Percentiles rank a stretch among this genome's conserved stretches.
Evolutionary conservation across 768 basidiomycete genomes (phyloP).

Genomic region (Rhodotorula kratochvilovae): DNA sequence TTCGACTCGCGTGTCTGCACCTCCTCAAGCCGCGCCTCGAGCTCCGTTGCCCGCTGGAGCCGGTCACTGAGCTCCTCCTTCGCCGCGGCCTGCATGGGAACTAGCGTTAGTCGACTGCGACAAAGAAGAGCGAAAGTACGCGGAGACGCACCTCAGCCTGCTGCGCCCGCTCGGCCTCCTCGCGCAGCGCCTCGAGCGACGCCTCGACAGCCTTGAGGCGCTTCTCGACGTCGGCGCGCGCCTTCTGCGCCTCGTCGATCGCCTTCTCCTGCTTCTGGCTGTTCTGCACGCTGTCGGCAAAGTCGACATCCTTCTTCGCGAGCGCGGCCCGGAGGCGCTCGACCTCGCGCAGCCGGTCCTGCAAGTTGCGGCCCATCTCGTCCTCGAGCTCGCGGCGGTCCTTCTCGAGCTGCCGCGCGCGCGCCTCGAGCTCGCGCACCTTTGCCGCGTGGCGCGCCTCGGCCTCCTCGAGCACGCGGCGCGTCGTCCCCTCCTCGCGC

Average conservation of each 20-base stretch:
- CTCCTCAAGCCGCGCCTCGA: slow-evolving; percentile 72
- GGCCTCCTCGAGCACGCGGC: slow-evolving; percentile 64
- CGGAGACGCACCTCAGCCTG: slow-evolving; percentile 61
- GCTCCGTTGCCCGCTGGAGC: slow-evolving; percentile 53
- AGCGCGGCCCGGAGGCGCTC: slow-evolving; percentile 40
- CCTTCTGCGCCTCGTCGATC: slow-evolving; percentile 57
- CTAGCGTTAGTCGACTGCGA: not conserved
- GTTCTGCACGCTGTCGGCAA: slow-evolving; percentile 61
- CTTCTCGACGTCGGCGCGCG: slow-evolving; percentile 50
- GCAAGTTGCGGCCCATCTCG: slow-evolving; percentile 77
- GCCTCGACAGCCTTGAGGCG: slow-evolving; percentile 46
- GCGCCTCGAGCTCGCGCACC: slow-evolving; percentile 65
- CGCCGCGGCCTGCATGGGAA: slow-evolving; percentile 49
- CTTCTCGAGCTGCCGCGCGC: slow-evolving; percentile 63
- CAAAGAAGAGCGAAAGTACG: not conserved
- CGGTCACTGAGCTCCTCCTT: slow-evolving; percentile 56
- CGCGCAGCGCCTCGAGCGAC: slow-evolving; percentile 53
- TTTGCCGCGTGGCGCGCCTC: slow-evolving; percentile 53
- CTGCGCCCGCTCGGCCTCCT: slow-evolving; percentile 52
- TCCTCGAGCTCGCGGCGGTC: slow-evolving; percentile 83
- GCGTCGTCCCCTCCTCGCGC: slow-evolving; percentile 49
- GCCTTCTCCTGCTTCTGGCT: slow-evolving; percentile 64
- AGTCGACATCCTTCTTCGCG: slow-evolving; percentile 41
- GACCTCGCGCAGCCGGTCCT: slow-evolving; percentile 43
- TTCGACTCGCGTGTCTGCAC: slow-evolving; percentile 60